Percentiles rank a stretch among this genome's conserved stretches.
Conservation (phyloP, 371 early-diverging fungal genomes). For the Phascolomyces articulosus region DNA sequence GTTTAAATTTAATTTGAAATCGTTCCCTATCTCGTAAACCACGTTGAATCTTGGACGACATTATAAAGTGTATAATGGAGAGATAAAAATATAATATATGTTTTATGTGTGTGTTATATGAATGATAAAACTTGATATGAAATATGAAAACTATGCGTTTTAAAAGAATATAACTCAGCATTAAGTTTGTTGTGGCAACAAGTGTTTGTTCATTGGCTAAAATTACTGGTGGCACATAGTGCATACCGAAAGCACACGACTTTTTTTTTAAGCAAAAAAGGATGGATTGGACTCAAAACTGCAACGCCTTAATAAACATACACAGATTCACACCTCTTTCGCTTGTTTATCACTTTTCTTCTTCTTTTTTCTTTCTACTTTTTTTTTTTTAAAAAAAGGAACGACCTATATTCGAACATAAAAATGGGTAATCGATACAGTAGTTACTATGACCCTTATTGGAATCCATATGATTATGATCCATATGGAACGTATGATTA, state of each 20-base stretch:
- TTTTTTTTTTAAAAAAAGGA: constrained; percentile 7
- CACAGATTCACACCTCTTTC: too few species aligned
- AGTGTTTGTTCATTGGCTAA: too few species aligned
- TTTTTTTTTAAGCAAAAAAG: too few species aligned
- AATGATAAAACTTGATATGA: too few species aligned
- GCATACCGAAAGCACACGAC: too few species aligned
- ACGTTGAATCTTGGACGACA: constrained; percentile 10
- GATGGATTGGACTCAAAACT: neutral
- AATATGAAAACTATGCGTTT: too few species aligned
- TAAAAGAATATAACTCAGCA: too few species aligned
- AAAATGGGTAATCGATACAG: constrained; percentile 13
- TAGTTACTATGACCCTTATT: constrained; percentile 4
- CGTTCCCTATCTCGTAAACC: constrained; percentile 1
- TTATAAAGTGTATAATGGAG: neutral
- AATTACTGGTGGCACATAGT: too few species aligned
- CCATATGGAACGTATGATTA: constrained; percentile 10
- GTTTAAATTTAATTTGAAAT: constrained; percentile 1
- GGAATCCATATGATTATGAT: constrained; percentile 13
- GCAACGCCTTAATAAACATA: neutral
- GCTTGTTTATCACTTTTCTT: neutral
- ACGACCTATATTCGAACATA: neutral
- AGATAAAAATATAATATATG: neutral
- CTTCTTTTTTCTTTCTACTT: neutral
- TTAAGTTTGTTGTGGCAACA: too few species aligned
- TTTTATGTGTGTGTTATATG: too few species aligned